Base-by-base conservation (phyloP, 2,329 filamentous ascomycete species). In the Ciborinia camelliae region DNA sequence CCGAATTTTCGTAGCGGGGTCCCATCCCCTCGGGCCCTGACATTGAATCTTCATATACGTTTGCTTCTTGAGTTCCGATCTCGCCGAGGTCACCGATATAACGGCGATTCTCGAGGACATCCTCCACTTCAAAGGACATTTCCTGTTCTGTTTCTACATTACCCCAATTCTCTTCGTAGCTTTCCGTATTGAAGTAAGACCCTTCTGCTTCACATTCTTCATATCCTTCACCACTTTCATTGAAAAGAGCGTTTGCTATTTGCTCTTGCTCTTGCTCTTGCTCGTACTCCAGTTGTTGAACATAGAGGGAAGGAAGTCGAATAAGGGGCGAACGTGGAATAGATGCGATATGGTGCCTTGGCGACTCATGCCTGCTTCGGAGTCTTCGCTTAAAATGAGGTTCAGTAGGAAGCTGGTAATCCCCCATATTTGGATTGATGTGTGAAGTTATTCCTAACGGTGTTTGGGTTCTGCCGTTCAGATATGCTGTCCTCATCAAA, bases 321-420 rank as follows among this genome's bases (percentile, higher is more conserved):
- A 63, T 41, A 2, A 50, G 41, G 8, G 61, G 52, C 10, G 61
- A 63, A 12, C 52, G 61, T 28, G 58, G 57, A 14, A 50, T 58
- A 32, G 58, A 26, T 35, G 37, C 6, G 45, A 30, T 35, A 23
- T 23, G 23, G 4, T 59, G 55, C 28, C 14, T 59, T 26, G 30
- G 15, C 4, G n/a, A 14, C 6, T 15, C 41, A 26, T 47, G 28
- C 12, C 9, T 4, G 43, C 4, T 59, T 37, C 7, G 12, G 28
- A 23, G 2, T 18, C 9, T 43, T 47, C 41, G 32, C 4, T 15
- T 3, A 18, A 32, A 23, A 2, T 8, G 41, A 26, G 28, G 30
- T 32, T 18, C 28, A 35, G 41, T 35, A 15, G 12, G n/a, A n/a
- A 35, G 23, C 20, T 47, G 28, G 0, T 26, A 26, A 59, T 26